Conservation (phyloP, 495 filamentous ascomycete species). For the Aspergillus asperescens region DNA sequence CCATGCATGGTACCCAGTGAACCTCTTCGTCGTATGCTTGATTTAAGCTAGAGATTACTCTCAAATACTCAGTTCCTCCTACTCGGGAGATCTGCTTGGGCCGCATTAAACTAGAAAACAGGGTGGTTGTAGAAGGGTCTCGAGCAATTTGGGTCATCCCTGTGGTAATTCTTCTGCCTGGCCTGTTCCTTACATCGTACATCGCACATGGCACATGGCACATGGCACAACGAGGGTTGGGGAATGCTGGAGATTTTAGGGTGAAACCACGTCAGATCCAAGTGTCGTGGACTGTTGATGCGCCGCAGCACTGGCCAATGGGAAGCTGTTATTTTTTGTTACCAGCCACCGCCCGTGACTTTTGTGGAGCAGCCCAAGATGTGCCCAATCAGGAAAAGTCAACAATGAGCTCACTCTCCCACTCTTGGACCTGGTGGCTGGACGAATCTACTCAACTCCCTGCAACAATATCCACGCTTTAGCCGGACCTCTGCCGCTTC, state of each 20-base stretch:
- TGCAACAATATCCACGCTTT: neutral
- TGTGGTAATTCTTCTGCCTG: neutral
- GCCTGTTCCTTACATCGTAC: neutral
- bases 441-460: slow-evolving; percentile 7
- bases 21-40: too few species aligned
- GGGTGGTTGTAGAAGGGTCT: too few species aligned
- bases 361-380: slow-evolving; percentile 6
- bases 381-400: slow-evolving; percentile 14
- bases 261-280: neutral
- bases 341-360: slow-evolving; percentile 7
- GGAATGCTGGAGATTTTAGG: neutral
- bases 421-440: slow-evolving; percentile 17
- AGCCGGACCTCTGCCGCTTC: neutral
- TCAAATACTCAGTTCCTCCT: too few species aligned
- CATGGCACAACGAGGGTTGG: neutral
- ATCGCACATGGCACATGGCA: slow-evolving; percentile 3
- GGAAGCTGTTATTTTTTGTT: neutral
- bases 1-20: too few species aligned
- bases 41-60: too few species aligned
- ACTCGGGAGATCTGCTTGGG: too few species aligned
- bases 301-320: neutral
- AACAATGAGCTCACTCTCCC: neutral
- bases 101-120: too few species aligned
- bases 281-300: neutral
- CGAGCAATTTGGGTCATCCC: too few species aligned